A percentile compares a stretch with the other conserved stretches of the same genome.
Conservation (phyloP, 2,329 filamentous ascomycete genomes). For the Aspergillus fischeri region DNA sequence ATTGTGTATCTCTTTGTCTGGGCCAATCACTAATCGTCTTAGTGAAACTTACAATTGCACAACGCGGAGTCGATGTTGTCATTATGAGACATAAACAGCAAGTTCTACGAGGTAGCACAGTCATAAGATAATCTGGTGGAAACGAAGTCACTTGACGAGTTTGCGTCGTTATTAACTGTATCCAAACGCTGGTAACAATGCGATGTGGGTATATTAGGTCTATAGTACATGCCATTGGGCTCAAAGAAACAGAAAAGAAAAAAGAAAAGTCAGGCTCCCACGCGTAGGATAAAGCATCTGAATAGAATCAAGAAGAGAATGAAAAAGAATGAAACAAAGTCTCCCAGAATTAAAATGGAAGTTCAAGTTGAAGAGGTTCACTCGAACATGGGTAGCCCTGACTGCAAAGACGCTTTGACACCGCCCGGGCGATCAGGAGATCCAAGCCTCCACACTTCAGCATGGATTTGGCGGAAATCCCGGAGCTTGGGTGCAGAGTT, state of each 20-base stretch:
- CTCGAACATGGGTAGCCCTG: background rate
- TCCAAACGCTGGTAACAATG: slow-evolving; percentile 14
- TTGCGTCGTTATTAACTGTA: background rate
- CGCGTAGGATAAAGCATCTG: slow-evolving; percentile 6
- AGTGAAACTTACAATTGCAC: background rate
- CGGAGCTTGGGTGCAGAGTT: background rate
- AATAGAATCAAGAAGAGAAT: slow-evolving; percentile 10
- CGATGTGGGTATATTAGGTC: slow-evolving; percentile 36
- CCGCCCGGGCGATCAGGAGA: slow-evolving; percentile 6
- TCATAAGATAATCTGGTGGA: background rate
- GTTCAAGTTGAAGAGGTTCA: background rate
- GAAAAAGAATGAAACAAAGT: slow-evolving; percentile 10
- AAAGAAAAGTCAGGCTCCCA: slow-evolving; percentile 1
- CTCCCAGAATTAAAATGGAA: background rate
- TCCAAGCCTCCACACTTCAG: background rate
- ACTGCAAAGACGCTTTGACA: slow-evolving; percentile 6
- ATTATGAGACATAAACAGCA: slow-evolving; percentile 3
- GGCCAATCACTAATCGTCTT: background rate
- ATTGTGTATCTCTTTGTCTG: background rate
- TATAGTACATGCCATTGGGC: slow-evolving; percentile 33
- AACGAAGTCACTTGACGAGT: background rate
- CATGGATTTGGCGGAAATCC: background rate
- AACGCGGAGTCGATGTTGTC: slow-evolving; percentile 1
- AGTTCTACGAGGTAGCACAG: background rate
- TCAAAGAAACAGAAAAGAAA: slow-evolving; percentile 10